Percentiles rank a stretch among this genome's conserved stretches.
phyloP scores from a whole-genome alignment of 192 early-diverging fungal species.

The Coemansia aciculifera region DNA sequence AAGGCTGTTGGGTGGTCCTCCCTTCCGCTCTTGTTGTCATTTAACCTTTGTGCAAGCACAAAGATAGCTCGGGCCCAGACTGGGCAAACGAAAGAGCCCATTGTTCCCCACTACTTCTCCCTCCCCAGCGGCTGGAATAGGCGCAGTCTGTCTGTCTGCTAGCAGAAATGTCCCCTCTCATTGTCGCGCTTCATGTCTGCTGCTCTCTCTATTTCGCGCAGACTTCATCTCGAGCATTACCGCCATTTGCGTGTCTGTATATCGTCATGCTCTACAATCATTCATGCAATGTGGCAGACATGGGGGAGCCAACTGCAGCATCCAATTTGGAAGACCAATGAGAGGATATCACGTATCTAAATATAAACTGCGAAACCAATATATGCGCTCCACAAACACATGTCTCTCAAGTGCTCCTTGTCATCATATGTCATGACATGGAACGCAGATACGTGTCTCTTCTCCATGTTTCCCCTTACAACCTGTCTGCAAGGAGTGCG shows the following conservation, averaged over 20 bases:
- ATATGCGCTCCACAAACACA: neutral
- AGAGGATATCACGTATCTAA: neutral
- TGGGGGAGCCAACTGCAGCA: neutral
- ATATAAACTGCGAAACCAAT: neutral
- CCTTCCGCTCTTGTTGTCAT: neutral
- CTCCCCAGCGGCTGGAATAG: neutral
- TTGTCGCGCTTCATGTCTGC: neutral
- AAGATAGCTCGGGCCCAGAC: neutral
- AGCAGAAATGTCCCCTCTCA: neutral
- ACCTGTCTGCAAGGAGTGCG: neutral
- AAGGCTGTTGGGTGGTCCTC: neutral
- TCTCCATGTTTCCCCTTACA: neutral
- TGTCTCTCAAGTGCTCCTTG: neutral
- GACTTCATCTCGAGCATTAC: neutral
- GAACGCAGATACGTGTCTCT: neutral
- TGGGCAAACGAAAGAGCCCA: neutral
- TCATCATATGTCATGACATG: neutral
- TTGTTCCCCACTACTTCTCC: conserved; percentile 5
- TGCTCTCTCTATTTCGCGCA: neutral
- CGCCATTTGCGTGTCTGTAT: neutral
- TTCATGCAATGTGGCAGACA: conserved; percentile 1
- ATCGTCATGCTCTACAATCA: neutral
- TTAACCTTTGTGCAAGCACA: neutral
- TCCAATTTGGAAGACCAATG: conserved; percentile 1
- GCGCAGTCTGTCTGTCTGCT: neutral